Evolutionary conservation across 306 rosid species (phyloP), one percentile per base, ranked within the genome.

Genomic region (Fragaria nilgerrensis): DNA sequence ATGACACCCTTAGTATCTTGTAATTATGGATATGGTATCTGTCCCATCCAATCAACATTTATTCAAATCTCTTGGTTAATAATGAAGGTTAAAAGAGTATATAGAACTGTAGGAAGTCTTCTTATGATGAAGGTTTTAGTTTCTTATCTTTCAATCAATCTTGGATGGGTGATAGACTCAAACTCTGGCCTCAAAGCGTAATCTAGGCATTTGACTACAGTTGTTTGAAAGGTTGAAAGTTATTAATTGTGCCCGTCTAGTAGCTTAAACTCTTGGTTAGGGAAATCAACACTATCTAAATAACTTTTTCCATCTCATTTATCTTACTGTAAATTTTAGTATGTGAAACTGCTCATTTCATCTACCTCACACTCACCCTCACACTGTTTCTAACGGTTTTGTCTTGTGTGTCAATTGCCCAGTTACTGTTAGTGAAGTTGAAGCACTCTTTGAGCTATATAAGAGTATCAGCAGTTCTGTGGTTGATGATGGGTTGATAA

Each of bases 351-450:
- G 25, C 20, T 34, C 20, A 19, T 9, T 19, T 67, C 17, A 48
- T 56, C 14, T 17, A 1, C 39, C 59, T 72, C 44, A 37, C 73
- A 68, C 41, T 36, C 34, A 55, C 56, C 55, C 37, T 41, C 61
- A 68, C 62, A 32, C 67, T 61, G 32, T 16, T 43, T 78, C 44
- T 80, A 63, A 43, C 47, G 13, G 58, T 81, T 45, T 81, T 27
- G 73, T 81, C 32, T 68, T 78, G 37, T 66, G 76, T 61, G 27
- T 73, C 56, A 72, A 67, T 79, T 86, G 78, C 27, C 3, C 86
- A 94, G 98, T 94, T 52, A 84, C 90, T 16, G 90, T 94, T 15
- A 92, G 92, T 22, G 98, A 94, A 75, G 91, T 92, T 81, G 98
- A 94, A 89, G 98, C 98, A 63, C 80, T 94, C 20, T 90, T 86